Conservation (phyloP, 2,329 filamentous ascomycete species). For the Sporothrix phasma region DNA sequence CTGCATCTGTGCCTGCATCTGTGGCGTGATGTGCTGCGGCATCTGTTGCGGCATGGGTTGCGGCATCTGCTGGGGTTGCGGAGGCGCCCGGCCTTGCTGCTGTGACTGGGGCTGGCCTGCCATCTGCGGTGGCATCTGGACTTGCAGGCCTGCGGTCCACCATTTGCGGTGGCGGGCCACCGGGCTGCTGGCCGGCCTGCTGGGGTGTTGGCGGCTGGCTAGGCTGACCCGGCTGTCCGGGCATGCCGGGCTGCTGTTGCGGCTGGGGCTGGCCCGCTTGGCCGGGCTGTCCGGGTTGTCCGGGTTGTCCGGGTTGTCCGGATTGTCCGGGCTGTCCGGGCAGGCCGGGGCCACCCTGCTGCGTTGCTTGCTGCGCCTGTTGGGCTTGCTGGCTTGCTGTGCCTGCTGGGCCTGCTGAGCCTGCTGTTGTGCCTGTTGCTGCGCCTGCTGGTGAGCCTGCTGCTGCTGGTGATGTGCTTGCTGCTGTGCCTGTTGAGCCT, state of each 20-base stretch:
- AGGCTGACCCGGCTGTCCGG: conserved; percentile 1
- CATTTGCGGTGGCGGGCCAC: conserved; percentile 22
- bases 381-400: conserved; percentile 31
- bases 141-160: conserved; percentile 22
- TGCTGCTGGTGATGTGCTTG: conserved; percentile 16
- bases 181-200: conserved; percentile 27
- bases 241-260: conserved; percentile 22
- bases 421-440: conserved; percentile 26
- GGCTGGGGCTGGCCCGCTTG: conserved; percentile 11
- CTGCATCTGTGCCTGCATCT: conserved; percentile 27
- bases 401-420: conserved; percentile 29
- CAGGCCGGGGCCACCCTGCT: conserved; percentile 32
- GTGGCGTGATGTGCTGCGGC: conserved; percentile 34
- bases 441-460: conserved; percentile 27
- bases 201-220: conserved; percentile 22
- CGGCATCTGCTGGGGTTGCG: conserved; percentile 4
- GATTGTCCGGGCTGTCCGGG: conserved; percentile 20
- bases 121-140: conserved; percentile 23
- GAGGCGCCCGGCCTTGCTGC: conserved; percentile 26
- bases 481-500: conserved; percentile 26
- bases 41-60: conserved; percentile 27
- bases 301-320: conserved; percentile 20
- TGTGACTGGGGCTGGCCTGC: conserved; percentile 27
- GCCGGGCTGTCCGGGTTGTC: neutral
- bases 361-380: conserved; percentile 34